Base-by-base conservation (phyloP, 305 asterid genomes). In the Petunia hybrid region DNA sequence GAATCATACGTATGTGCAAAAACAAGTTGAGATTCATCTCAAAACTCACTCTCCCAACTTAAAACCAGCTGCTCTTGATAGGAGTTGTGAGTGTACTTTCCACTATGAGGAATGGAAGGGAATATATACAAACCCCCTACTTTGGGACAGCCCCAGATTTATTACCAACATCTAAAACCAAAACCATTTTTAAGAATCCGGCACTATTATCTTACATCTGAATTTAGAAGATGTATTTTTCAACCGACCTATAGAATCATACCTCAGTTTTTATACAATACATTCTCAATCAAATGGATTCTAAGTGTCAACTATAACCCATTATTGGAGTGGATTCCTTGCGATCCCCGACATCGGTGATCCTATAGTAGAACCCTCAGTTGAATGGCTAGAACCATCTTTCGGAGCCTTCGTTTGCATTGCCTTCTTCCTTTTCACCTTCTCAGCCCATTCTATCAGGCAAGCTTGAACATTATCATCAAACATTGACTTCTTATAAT, bases 211-310 rank as follows among this genome's bases (percentile, higher is more conserved):
- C 46, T 12, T 85, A 87, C 95, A 43, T 87, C 82, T 42, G n/a
- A 10, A 85, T 73, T 89, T 91, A 93, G 85, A 77, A 55, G 56
- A 91, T 65, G 8, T 36, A 10, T 91, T 97, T 85, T 95, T 98
- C 79, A 92, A 89, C 82, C 94, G 97, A 65, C 76, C 45, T 48
- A 71, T 35, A 10, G 1, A 13, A 48, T 73, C 42, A 35, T 12
- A 73, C 0, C 60, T n/a, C 16, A 3, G 62, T 48, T 48, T 22
- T 36, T 73, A 51, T 16, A 43, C 22, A 16, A 69, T 2, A 43
- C 42, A 36, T 16, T 13, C 46, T 8, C 14, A 73, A 73, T 51
- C 46, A 6, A 45, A 73, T 35, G 45, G 31, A 46, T 31, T 22
- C 10, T 2, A 70, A 31, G 3, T 70, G 42, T 46, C 4, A 10